Evolutionary conservation across 2,329 filamentous ascomycete genomes (phyloP), one percentile per base, ranked within the genome.

Genomic region (Colletotrichum sp.): DNA sequence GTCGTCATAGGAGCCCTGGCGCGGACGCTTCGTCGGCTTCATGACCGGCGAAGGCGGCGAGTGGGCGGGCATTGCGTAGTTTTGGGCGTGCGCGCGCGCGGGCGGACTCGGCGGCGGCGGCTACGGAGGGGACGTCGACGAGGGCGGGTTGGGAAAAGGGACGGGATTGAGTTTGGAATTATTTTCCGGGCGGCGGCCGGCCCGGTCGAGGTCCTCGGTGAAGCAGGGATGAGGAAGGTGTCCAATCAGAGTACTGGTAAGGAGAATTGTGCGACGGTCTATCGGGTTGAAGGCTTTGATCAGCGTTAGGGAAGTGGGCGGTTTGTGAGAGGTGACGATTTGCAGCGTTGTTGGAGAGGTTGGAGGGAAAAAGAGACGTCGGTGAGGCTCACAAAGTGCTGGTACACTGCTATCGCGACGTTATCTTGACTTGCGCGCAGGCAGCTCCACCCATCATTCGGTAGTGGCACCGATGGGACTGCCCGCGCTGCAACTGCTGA

Each of bases 21-120:
- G 89, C 77, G 88, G 86, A 79, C 92, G 91, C 84, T 93, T 93
- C 80, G 87, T 84, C 59, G 90, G 89, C 79, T 91, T 87, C 59
- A 86, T 83, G 79, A 84, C 85, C 79, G 89, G 88, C 75, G 89
- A 89, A 75, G 88, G 86, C 81, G 90, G 88, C 74, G 86, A 86
- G 79, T 85, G 85, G 57, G 84, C 84, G 79, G 86, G 86, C 89
- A 89, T 89, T 79, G 76, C 80, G 36, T 21, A 24, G 26, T 32
- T 32, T 60, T 60, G 65, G 32, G 21, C 28, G 39, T 30, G 30
- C 69, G 32, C 34, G 28, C 63, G 24, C 34, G 39, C 39, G 18
- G 39, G 39, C 18, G 39, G 39, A 44, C 39, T 44, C 39, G 39
- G 39, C 39, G 39, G 65, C 24, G 49, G 36, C 64, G 68, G 59